phyloP scores from a whole-genome alignment of 1,284 basidiomycete species.

The Thecaphora thlaspeos region DNA sequence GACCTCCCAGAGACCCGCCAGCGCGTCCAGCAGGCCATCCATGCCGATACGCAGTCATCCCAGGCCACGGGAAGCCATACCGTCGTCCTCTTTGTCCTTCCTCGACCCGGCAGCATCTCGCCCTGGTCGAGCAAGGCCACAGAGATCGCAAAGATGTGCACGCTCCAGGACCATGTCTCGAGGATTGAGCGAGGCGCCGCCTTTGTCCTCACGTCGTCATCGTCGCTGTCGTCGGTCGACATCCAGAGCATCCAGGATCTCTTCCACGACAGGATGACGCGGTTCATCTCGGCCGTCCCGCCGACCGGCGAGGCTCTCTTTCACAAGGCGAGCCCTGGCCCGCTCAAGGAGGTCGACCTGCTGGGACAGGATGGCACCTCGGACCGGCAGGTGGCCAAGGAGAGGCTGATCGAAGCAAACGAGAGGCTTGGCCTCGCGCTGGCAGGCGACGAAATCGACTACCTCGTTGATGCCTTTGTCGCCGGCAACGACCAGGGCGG shows the following conservation, averaged over 20 bases:
- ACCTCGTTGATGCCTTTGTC: constrained; percentile 85
- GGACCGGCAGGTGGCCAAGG: constrained; percentile 41
- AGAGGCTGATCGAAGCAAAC: constrained; percentile 72
- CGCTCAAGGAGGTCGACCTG: constrained; percentile 70
- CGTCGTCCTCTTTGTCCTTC: constrained; percentile 48
- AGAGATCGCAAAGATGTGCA: constrained; percentile 79
- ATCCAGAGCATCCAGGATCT: constrained; percentile 26
- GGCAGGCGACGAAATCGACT: constrained; percentile 84
- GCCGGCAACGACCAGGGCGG: constrained; percentile 61
- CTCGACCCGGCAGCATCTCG: constrained; percentile 65
- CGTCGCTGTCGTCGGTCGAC: constrained; percentile 25
- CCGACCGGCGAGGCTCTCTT: constrained; percentile 68
- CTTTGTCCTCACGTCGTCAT: constrained; percentile 67
- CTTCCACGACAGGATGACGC: constrained; percentile 87
- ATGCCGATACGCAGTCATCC: constrained; percentile 1
- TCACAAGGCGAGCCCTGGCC: constrained; percentile 67
- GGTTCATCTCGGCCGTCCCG: constrained; percentile 65
- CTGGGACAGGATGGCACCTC: constrained; percentile 54
- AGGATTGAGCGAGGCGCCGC: constrained; percentile 81
- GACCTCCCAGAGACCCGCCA: constrained; percentile 63
- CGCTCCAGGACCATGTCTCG: constrained; percentile 69
- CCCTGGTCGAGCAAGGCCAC: constrained; percentile 98
- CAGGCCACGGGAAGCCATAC: constrained; percentile 65
- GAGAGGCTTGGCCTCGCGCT: constrained; percentile 84
- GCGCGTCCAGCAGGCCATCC: constrained; percentile 58